phyloP scores from a whole-genome alignment of 169 alveolate species.

The Cryptosporidium ryanae region DNA sequence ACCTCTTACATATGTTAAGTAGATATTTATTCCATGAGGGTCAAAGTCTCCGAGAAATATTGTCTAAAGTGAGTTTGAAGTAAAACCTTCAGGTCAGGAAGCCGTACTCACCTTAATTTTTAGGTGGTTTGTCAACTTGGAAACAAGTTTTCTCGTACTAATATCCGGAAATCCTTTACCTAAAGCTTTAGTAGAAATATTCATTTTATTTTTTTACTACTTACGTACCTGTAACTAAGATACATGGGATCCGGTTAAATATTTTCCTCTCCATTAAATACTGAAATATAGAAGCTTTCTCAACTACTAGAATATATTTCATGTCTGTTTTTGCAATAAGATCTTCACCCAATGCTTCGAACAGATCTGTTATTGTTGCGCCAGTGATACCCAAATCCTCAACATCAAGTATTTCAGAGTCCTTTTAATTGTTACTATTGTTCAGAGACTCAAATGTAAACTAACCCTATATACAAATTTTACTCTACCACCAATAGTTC shows the following conservation, averaged over 20 bases:
- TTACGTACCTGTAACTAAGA: slow-evolving; percentile 52
- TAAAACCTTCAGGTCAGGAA: not conserved
- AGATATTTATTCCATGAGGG: slow-evolving; percentile 69
- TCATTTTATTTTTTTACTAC: not conserved
- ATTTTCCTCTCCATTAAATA: slow-evolving; percentile 69
- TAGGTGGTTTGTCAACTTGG: slow-evolving; percentile 3
- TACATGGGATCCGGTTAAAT: slow-evolving; percentile 55
- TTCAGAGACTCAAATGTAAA: not conserved
- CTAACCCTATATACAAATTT: slow-evolving; percentile 37
- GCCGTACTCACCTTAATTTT: slow-evolving; percentile 29
- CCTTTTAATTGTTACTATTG: slow-evolving; percentile 9
- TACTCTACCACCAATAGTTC: slow-evolving; percentile 61
- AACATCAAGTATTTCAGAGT: slow-evolving; percentile 34
- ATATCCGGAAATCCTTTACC: slow-evolving; percentile 74
- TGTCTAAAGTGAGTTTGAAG: slow-evolving; percentile 6
- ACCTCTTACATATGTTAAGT: slow-evolving; percentile 62
- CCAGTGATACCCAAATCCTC: slow-evolving; percentile 47
- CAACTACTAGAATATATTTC: slow-evolving; percentile 36
- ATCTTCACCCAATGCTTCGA: slow-evolving; percentile 17
- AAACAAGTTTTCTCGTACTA: slow-evolving; percentile 48
- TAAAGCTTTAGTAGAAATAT: not conserved
- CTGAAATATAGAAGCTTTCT: slow-evolving; percentile 69
- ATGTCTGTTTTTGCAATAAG: slow-evolving; percentile 17
- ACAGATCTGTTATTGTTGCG: slow-evolving; percentile 49
- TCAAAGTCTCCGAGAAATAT: slow-evolving; percentile 61